Base-by-base conservation (phyloP, 768 basidiomycete genomes). In the Suillus placidus region DNA sequence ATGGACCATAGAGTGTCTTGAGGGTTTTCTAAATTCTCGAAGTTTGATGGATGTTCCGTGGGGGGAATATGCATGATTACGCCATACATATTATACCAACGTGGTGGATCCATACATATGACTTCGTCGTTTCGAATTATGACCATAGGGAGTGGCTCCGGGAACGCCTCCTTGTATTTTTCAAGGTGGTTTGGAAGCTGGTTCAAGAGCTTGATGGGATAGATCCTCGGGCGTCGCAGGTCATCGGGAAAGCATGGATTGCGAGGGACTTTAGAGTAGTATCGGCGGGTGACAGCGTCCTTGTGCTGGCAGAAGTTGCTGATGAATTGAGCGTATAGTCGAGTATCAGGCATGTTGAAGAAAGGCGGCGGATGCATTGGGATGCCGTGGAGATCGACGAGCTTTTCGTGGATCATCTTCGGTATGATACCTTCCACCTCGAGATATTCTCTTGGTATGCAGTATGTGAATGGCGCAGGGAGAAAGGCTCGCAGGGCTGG, bases 391-490 rank as follows among this genome's bases (percentile, higher is more conserved):
- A 14, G 8, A 5, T 57, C 56, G 14, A 23, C 8, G 8, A 57
- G 56, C 23, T 23, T 56, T 56, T 37, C 20, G n/a, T 56, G 34
- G 7, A 56, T 35, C 55, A 56, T 56, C 1, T 14, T 14, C 7
- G 55, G 55, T n/a, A 56, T 37, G 34, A 56, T 56, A 14, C n/a
- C 23, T n/a, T 56, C 35, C n/a, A 2, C 13, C 34, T 34, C 35
- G 32, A 37, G 0, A n/a, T 0, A 14, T 35, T 56, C n/a, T 14
- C 32, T 56, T 7, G 34, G 20, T n/a, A 38, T 69, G 70, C 6
- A 72, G 67, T 51, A 71, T 40, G 45, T 76, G 73, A 77, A 80
- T 80, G 54, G 62, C 58, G 45, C 60, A 35, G 47, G 37, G 40
- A 37, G 52, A 49, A 16, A 30, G 14, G 60, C 40, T 32, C 18